Evolutionary conservation across 306 rosid species (phyloP).

Genomic region (Mimosa pudica): DNA sequence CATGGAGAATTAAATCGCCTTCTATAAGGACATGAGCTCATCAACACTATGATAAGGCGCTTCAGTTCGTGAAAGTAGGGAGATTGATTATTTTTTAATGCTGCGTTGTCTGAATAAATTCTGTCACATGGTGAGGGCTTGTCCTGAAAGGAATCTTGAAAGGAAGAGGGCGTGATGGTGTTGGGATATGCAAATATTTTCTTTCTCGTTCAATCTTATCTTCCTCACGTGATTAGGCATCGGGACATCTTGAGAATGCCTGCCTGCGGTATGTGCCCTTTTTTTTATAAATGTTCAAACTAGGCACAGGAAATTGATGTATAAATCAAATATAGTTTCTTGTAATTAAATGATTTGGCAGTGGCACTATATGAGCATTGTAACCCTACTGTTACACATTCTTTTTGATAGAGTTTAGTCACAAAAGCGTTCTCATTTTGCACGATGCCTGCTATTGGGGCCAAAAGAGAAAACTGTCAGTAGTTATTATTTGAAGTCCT

Average conservation of each 20-base stretch:
- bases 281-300: not conserved
- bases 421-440: not conserved
- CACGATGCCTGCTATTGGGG: not conserved
- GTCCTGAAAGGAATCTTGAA: constrained; percentile 17
- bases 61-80: constrained; percentile 4
- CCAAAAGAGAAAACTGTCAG: not conserved
- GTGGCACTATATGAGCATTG: not conserved
- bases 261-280: not conserved
- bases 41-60: constrained; percentile 18
- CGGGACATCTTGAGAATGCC: not conserved
- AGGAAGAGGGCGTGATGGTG: constrained; percentile 5
- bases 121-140: constrained; percentile 7
- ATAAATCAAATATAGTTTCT: not conserved
- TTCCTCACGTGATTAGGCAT: not conserved
- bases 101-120: constrained; percentile 7
- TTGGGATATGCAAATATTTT: constrained; percentile 1
- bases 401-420: not conserved
- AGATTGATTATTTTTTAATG: not conserved
- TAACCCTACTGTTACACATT: not conserved
- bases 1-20: constrained; percentile 15
- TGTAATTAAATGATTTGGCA: not conserved
- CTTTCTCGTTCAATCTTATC: constrained; percentile 1
- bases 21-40: constrained; percentile 19
- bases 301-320: not conserved
- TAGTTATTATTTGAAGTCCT: not conserved